Evolutionary conservation across 2,329 filamentous ascomycete species (phyloP), one percentile per base, ranked within the genome.

Genomic region (Pseudocercospora macadamiae): DNA sequence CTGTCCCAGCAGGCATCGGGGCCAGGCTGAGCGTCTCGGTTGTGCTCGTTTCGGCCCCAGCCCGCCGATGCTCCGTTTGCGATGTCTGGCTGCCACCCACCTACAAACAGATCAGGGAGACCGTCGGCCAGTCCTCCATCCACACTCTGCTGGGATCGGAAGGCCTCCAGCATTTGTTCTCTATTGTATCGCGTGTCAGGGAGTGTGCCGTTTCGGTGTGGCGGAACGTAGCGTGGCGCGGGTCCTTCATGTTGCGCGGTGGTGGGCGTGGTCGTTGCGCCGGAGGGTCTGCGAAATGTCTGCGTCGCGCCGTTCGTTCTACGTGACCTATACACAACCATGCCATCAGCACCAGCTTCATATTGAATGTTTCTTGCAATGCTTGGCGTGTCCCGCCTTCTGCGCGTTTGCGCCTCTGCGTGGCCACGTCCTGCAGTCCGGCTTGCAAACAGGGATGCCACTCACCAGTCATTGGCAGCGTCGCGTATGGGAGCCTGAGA

Each of bases 1-100:
- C 83, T 77, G 71, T 96, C 90, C 95, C 93, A 99, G 74, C 93
- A 97, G 39, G 93, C 85, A 63, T 95, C 91, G n/a, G 93, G 90
- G 44, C 93, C 92, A 70, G 89, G 86, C 59, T 87, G 87, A 63
- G 83, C 80, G 63, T 89, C 86, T 72, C 91, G 89, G 59, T 83
- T 69, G 49, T 76, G 83, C 64, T 97, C 92, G 59, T 85, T 83
- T 74, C 93, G 91, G 52, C 89, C 90, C 91, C 91, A 96, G 23
- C 73, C 71, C 49, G 69, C 79, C 69, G 74, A 82, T 69, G 72
- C 69, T 28, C 88, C 86, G 67, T 91, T 92, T 37, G 86, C 78
- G 51, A 86, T 83, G 59, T 86, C 84, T 25, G 92, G 90, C 73
- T 91, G 88, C 92, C 92, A 97, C 61, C 86, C 86, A 55, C 86